Percentiles rank a stretch among this genome's conserved stretches.
These are phyloP conservation scores for Crithidia bombi DNA, from an alignment of 208 protist species.

Conservation along the genomic window DNA sequence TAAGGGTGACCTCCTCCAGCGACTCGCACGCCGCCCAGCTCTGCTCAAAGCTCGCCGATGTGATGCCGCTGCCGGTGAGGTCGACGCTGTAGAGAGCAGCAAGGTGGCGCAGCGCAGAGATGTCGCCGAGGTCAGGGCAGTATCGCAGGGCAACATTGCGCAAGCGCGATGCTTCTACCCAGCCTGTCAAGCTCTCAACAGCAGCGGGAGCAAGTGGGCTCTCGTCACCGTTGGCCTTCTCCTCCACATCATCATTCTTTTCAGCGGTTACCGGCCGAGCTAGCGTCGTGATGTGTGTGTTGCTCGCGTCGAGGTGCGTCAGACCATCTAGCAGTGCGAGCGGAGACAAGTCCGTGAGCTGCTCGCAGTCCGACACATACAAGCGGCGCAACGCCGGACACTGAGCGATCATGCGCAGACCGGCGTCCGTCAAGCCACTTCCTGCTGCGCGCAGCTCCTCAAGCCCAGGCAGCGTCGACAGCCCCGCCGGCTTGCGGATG, in stretches of 20 bases:
- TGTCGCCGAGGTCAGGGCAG: conserved; percentile 31
- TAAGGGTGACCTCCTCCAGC: conserved; percentile 17
- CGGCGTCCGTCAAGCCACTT: conserved; percentile 12
- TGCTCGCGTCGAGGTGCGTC: conserved; percentile 28
- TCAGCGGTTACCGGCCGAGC: neutral
- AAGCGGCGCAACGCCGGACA: conserved; percentile 24
- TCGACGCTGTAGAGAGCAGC: conserved; percentile 32
- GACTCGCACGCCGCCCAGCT: conserved; percentile 19
- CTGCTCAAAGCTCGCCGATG: conserved; percentile 8
- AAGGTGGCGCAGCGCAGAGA: conserved; percentile 35
- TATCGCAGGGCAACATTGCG: conserved; percentile 32
- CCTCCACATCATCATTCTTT: neutral
- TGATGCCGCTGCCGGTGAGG: conserved; percentile 30
- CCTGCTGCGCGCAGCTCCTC: conserved; percentile 6
- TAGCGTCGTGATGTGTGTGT: neutral
- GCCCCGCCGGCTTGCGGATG: neutral
- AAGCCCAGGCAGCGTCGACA: conserved; percentile 7
- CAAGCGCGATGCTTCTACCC: conserved; percentile 16
- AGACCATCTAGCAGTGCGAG: conserved; percentile 14
- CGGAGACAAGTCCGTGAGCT: conserved; percentile 8
- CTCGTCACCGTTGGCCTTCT: neutral
- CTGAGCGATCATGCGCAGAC: neutral
- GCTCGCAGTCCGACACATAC: conserved; percentile 22
- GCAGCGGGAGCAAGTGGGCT: neutral
- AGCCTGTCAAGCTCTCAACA: conserved; percentile 15